A percentile compares a stretch with the other conserved stretches of the same genome.
Evolutionary conservation across 2,329 filamentous ascomycete genomes (phyloP).

Genomic region (Metarhizium anisopliae): DNA sequence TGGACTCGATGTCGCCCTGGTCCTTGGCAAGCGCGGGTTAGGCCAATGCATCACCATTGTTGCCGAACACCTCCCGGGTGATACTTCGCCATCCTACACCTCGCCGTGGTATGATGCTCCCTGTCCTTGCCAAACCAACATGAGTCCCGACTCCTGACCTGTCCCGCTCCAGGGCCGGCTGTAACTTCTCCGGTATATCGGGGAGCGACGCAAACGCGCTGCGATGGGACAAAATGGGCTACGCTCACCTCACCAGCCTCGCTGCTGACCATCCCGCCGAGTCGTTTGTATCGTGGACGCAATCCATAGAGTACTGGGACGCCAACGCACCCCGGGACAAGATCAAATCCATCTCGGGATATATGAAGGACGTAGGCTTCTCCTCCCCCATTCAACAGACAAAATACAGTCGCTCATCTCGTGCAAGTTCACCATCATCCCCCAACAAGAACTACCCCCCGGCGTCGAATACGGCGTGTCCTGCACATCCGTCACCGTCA

Average conservation of each 20-base stretch:
- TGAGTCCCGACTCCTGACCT: not conserved
- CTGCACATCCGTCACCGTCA: conserved; percentile 27
- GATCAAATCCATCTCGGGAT: conserved; percentile 29
- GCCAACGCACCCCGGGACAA: conserved; percentile 27
- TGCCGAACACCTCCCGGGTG: conserved; percentile 31
- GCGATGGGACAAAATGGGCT: conserved; percentile 31
- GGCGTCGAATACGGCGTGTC: conserved; percentile 25
- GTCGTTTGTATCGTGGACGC: conserved; percentile 26
- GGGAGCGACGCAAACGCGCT: conserved; percentile 30
- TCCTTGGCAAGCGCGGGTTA: conserved; percentile 25
- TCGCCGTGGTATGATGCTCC: conserved; percentile 26
- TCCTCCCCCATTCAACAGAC: not conserved
- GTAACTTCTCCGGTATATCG: conserved; percentile 35
- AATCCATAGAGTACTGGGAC: conserved; percentile 32
- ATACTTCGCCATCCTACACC: conserved; percentile 28
- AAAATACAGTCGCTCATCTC: not conserved
- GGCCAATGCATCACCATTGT: conserved; percentile 24
- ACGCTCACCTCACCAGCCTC: conserved; percentile 26
- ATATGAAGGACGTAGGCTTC: conserved; percentile 28
- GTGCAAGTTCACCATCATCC: conserved; percentile 20
- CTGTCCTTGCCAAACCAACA: not conserved
- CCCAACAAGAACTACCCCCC: conserved; percentile 17
- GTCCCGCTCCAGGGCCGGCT: conserved; percentile 25
- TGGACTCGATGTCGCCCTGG: conserved; percentile 28
- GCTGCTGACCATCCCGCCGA: conserved; percentile 20